phyloP scores from a whole-genome alignment of 495 filamentous ascomycete genomes.

The Aspergillus sclerotiicarbonarius region DNA sequence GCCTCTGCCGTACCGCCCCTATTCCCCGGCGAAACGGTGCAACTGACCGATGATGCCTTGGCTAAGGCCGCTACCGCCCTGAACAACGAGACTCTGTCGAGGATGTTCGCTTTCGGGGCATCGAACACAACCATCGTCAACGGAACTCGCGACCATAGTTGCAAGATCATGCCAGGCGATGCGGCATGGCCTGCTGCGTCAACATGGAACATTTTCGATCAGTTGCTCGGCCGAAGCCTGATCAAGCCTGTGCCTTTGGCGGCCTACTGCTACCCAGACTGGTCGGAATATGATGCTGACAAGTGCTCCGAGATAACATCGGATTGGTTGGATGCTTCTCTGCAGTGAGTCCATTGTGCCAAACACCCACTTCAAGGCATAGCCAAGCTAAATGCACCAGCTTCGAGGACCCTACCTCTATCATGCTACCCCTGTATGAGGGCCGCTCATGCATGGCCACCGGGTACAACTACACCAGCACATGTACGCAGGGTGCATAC shows the following conservation, averaged over 20 bases:
- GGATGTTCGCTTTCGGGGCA: slow-evolving; percentile 17
- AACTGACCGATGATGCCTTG: slow-evolving; percentile 37
- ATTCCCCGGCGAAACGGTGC: slow-evolving; percentile 35
- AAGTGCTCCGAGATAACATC: slow-evolving; percentile 32
- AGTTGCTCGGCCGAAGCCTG: slow-evolving; percentile 46
- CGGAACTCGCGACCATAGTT: slow-evolving; percentile 19
- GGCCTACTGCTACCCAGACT: slow-evolving; percentile 50
- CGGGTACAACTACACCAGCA: slow-evolving; percentile 30
- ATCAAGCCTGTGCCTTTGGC: slow-evolving; percentile 54
- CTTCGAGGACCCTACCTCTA: slow-evolving; percentile 35
- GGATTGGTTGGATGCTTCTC: slow-evolving; percentile 25
- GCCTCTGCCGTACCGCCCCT: slow-evolving; percentile 6
- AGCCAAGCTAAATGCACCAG: slow-evolving; percentile 3
- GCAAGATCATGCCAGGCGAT: slow-evolving; percentile 53
- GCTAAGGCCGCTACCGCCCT: slow-evolving; percentile 27
- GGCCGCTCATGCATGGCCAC: slow-evolving; percentile 37
- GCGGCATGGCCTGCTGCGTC: slow-evolving; percentile 39
- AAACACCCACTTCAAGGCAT: not conserved
- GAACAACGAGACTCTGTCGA: slow-evolving; percentile 16
- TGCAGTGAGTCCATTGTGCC: slow-evolving; percentile 25
- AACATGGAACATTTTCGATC: slow-evolving; percentile 46
- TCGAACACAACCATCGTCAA: not conserved
- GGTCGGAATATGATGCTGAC: slow-evolving; percentile 44
- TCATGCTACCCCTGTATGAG: slow-evolving; percentile 46
- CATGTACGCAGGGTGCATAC: slow-evolving; percentile 57